These are phyloP conservation scores for Butyriboletus appendiculatus DNA, from an alignment of 1,284 basidiomycete genomes.

Conservation along the genomic window DNA sequence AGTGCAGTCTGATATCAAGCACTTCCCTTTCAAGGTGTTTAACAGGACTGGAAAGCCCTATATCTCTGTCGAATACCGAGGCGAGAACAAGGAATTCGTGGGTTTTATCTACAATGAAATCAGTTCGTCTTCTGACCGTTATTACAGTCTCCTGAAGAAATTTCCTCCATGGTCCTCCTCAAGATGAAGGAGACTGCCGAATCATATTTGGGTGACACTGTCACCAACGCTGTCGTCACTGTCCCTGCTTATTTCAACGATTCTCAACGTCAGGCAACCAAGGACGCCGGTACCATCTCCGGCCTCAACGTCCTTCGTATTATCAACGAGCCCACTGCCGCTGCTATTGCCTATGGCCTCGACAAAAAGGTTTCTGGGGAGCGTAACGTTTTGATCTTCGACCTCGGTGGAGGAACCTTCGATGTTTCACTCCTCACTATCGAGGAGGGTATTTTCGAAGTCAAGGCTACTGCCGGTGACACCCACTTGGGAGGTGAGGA, in stretches of 20 bases:
- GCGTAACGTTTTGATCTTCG: conserved; percentile 96
- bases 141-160: conserved; percentile 87
- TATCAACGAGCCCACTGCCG: conserved; percentile 96
- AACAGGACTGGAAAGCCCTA: conserved; percentile 86
- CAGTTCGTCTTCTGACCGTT: conserved; percentile 15
- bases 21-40: conserved; percentile 92
- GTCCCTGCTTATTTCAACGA: conserved; percentile 99
- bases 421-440: conserved; percentile 98
- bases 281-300: conserved; percentile 90
- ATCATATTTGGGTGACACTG: conserved; percentile 86
- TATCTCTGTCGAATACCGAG: conserved; percentile 87
- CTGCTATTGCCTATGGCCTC: conserved; percentile 94
- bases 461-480: conserved; percentile 99
- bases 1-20: conserved; percentile 94
- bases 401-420: conserved; percentile 98
- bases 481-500: conserved; percentile 99
- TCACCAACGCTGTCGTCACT: conserved; percentile 91
- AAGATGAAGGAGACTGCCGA: conserved; percentile 99
- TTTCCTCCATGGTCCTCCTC: conserved; percentile 95
- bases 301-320: conserved; percentile 94
- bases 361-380: conserved; percentile 87
- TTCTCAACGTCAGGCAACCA: conserved; percentile 94
- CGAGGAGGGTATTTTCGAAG: conserved; percentile 99
- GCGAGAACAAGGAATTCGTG: conserved; percentile 91
- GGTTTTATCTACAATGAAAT: conserved; percentile 36